phyloP scores from a whole-genome alignment of 805 yeast species.

The Metschnikowia matae region DNA sequence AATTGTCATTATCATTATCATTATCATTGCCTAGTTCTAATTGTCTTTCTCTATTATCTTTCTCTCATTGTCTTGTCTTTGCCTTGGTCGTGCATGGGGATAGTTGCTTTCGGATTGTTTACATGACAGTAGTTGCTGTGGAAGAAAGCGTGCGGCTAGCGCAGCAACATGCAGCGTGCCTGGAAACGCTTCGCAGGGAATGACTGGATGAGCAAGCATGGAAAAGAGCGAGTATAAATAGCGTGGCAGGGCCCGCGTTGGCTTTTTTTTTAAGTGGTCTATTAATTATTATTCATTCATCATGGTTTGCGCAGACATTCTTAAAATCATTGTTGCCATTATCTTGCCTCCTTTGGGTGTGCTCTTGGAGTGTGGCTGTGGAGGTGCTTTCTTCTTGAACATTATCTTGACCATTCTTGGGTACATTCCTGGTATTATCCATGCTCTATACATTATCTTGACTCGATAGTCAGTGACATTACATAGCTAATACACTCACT shows the following conservation, averaged over 20 bases:
- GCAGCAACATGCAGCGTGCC: conserved; percentile 1
- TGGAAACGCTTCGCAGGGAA: background rate
- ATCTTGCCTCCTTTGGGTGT: conserved; percentile 62
- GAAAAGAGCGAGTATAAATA: background rate
- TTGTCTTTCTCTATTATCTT: no score
- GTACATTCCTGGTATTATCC: conserved; percentile 70
- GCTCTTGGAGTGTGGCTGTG: conserved; percentile 56
- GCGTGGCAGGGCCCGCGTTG: background rate
- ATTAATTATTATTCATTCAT: background rate
- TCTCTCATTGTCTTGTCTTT: no score
- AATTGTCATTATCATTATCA: no score
- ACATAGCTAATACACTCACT: background rate
- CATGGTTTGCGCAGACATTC: conserved; percentile 47
- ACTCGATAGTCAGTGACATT: conserved; percentile 12
- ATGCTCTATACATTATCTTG: conserved; percentile 55
- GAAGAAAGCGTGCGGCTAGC: background rate
- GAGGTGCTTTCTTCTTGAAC: conserved; percentile 43
- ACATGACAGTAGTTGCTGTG: background rate
- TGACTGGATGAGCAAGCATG: conserved; percentile 3
- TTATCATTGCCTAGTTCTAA: no score
- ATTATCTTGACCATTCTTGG: conserved; percentile 66
- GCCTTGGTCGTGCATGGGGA: background rate
- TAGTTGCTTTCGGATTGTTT: background rate
- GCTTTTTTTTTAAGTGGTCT: no score
- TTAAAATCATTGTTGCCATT: conserved; percentile 49